Conservation (phyloP, 2,329 filamentous ascomycete species). For the Juglanconis sp. region DNA sequence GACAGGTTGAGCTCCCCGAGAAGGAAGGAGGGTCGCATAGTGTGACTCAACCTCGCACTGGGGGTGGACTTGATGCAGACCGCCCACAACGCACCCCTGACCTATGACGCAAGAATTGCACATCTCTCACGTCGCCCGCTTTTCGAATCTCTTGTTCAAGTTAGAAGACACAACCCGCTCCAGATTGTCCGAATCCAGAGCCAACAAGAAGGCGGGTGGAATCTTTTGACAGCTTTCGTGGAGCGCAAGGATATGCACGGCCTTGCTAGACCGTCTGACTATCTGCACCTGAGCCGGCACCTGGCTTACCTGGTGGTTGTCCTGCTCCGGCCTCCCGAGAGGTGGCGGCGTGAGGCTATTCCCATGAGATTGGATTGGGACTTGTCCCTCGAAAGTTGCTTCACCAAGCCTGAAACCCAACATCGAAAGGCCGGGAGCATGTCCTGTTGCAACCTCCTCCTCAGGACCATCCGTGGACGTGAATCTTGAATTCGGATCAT, state of each 20-base stretch:
- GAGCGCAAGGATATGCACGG: not conserved
- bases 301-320: not conserved
- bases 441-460: no score
- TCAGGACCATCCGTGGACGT: no score
- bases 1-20: not conserved
- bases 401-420: no score
- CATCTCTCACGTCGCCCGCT: not conserved
- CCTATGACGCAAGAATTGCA: constrained; percentile 18
- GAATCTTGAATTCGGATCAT: no score
- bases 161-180: not conserved
- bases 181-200: not conserved
- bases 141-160: not conserved
- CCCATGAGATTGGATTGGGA: not conserved
- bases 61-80: not conserved
- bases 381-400: not conserved
- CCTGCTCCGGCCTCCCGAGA: not conserved
- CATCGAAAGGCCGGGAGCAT: no score
- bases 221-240: not conserved
- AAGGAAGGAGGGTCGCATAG: not conserved
- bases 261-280: not conserved
- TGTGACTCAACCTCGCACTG: not conserved
- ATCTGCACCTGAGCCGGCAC: not conserved
- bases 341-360: not conserved
- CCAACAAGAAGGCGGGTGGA: not conserved
- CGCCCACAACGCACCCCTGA: constrained; percentile 2